A percentile compares a stretch with the other conserved stretches of the same genome.
These are phyloP conservation scores for Cajanus cajan DNA, from an alignment of 306 rosid species.

Conservation along the genomic window DNA sequence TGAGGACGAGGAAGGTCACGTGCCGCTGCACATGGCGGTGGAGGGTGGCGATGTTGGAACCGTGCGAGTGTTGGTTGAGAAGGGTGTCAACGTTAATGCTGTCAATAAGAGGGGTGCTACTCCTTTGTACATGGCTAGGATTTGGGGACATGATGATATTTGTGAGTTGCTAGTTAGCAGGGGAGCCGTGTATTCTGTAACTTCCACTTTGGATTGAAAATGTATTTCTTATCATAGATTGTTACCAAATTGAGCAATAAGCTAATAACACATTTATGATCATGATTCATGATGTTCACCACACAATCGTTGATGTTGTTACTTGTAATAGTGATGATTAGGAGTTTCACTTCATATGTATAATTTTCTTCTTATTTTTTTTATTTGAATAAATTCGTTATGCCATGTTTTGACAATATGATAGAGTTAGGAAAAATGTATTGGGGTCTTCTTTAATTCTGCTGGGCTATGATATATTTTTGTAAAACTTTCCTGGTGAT, in stretches of 20 bases:
- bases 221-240: neutral
- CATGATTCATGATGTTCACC: neutral
- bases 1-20: slow-evolving; percentile 64
- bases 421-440: too few species aligned
- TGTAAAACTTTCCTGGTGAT: too few species aligned
- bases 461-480: too few species aligned
- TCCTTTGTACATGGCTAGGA: slow-evolving; percentile 64
- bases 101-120: slow-evolving; percentile 50
- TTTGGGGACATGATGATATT: slow-evolving; percentile 55
- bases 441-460: too few species aligned
- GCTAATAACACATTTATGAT: too few species aligned
- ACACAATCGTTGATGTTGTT: neutral
- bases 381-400: too few species aligned
- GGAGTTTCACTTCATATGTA: too few species aligned
- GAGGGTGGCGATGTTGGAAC: slow-evolving; percentile 55
- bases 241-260: neutral
- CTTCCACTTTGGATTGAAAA: neutral
- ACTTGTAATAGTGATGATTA: too few species aligned
- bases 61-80: slow-evolving; percentile 40
- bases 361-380: too few species aligned
- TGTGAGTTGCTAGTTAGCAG: slow-evolving; percentile 47
- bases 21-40: slow-evolving; percentile 73
- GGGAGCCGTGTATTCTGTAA: slow-evolving; percentile 42
- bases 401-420: too few species aligned
- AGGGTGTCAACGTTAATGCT: slow-evolving; percentile 55